These are phyloP conservation scores for Chaetomium fimeti DNA, from an alignment of 495 filamentous ascomycete species.

Conservation along the genomic window DNA sequence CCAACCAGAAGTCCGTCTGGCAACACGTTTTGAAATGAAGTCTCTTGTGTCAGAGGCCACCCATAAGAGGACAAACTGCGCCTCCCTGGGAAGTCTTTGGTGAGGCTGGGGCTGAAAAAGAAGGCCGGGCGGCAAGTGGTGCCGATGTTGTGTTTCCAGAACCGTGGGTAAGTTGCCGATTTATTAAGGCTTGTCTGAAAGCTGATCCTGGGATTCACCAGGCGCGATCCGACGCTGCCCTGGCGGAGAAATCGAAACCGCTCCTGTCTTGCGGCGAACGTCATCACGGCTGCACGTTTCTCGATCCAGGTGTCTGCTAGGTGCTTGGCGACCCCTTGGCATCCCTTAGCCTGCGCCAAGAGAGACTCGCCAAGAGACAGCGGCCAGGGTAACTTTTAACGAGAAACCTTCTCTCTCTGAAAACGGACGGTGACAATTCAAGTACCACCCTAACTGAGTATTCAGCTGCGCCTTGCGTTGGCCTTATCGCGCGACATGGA, in stretches of 20 bases:
- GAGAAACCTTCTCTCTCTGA: background rate
- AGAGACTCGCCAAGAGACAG: background rate
- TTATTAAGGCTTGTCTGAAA: background rate
- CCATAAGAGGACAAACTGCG: background rate
- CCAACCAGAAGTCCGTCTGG: constrained; percentile 3
- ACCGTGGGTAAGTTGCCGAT: background rate
- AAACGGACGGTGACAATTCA: background rate
- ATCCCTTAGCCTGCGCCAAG: constrained; percentile 2
- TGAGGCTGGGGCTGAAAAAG: background rate
- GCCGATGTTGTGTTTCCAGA: too few species aligned
- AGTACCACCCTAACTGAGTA: background rate
- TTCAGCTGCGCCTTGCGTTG: constrained; percentile 4
- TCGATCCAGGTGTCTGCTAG: background rate
- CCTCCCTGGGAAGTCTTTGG: background rate
- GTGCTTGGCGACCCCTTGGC: constrained; percentile 13
- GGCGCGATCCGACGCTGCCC: background rate
- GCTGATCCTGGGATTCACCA: background rate
- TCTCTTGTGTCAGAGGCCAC: background rate
- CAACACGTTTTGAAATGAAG: constrained; percentile 6
- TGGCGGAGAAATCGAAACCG: too few species aligned
- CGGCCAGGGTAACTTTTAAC: background rate
- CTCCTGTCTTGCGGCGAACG: background rate
- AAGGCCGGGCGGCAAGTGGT: background rate
- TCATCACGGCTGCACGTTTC: constrained; percentile 9
- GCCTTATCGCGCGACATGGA: background rate